phyloP scores from a whole-genome alignment of 2,329 filamentous ascomycete genomes.

The Aspergillus melleus region DNA sequence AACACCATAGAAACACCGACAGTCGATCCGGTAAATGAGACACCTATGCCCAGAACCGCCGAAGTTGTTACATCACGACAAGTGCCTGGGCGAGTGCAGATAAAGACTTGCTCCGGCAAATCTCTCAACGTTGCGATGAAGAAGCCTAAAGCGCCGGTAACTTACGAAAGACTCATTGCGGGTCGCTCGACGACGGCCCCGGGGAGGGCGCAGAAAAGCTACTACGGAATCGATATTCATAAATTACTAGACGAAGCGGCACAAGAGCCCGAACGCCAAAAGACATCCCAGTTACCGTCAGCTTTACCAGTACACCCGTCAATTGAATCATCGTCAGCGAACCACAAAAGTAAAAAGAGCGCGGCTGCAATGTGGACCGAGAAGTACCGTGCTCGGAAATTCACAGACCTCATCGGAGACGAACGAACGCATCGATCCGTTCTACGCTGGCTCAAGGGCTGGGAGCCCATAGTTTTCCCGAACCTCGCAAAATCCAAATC shows the following conservation, averaged over 20 bases:
- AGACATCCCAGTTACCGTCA: slow-evolving; percentile 20
- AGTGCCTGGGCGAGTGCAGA: slow-evolving; percentile 26
- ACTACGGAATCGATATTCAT: slow-evolving; percentile 93
- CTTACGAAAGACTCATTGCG: slow-evolving; percentile 57
- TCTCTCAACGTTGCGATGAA: slow-evolving; percentile 45
- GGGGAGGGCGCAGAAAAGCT: slow-evolving; percentile 62
- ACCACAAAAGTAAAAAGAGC: slow-evolving; percentile 31
- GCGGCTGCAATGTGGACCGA: slow-evolving; percentile 76
- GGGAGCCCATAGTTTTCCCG: slow-evolving; percentile 92
- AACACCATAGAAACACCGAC: slow-evolving; percentile 1
- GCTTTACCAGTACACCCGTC: slow-evolving; percentile 28
- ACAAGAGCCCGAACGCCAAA: slow-evolving; percentile 53
- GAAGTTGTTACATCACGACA: slow-evolving; percentile 15
- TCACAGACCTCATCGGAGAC: slow-evolving; percentile 91
- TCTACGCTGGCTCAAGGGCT: slow-evolving; percentile 87
- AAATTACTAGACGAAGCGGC: slow-evolving; percentile 71
- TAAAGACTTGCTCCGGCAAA: slow-evolving; percentile 52
- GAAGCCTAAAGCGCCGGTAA: slow-evolving; percentile 32
- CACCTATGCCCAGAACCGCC: slow-evolving; percentile 1
- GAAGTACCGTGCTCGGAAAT: slow-evolving; percentile 90
- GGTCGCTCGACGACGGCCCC: slow-evolving; percentile 51
- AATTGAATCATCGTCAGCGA: slow-evolving; percentile 29
- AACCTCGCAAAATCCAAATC: slow-evolving; percentile 64
- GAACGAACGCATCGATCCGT: slow-evolving; percentile 90
- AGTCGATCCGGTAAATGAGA: slow-evolving; percentile 6